Evolutionary conservation across 2,329 filamentous ascomycete genomes (phyloP).

Genomic region (Meredithiella fracta): DNA sequence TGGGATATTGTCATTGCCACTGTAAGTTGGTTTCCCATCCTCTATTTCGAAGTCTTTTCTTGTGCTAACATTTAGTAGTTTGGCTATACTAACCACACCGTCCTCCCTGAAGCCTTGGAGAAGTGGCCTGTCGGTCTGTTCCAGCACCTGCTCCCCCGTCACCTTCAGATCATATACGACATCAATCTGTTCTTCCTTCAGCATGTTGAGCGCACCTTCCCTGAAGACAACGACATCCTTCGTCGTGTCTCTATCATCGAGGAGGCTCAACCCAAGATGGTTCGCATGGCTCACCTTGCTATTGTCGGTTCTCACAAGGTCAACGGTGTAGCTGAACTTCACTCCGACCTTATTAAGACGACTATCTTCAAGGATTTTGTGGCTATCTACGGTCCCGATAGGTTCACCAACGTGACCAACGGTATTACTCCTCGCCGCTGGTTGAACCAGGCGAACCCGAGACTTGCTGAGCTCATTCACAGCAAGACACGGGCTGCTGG

Average conservation of each 20-base stretch:
- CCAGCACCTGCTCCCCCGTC: conserved; percentile 82
- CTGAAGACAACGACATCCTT: conserved; percentile 74
- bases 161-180: conserved; percentile 95
- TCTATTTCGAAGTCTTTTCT: neutral
- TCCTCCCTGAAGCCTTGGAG: conserved; percentile 89
- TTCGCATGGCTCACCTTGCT: conserved; percentile 90
- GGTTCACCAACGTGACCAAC: conserved; percentile 98
- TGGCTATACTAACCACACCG: conserved; percentile 96
- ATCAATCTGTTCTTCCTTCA: conserved; percentile 94
- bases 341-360: conserved; percentile 94
- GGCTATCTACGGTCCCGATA: conserved; percentile 82
- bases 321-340: conserved; percentile 92
- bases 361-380: conserved; percentile 99
- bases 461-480: conserved; percentile 78
- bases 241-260: conserved; percentile 89
- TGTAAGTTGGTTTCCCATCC: conserved; percentile 26
- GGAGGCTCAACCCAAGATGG: conserved; percentile 92
- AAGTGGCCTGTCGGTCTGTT: conserved; percentile 94
- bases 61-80: conserved; percentile 34
- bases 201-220: conserved; percentile 75
- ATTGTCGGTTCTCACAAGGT: conserved; percentile 98
- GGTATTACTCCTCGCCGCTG: conserved; percentile 91
- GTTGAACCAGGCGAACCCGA: conserved; percentile 93
- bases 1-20: conserved; percentile 66
- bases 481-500: conserved; percentile 48